Evolutionary conservation across 164 flowering plant genomes (phyloP).

Genomic region (Brasenia schreberi): DNA sequence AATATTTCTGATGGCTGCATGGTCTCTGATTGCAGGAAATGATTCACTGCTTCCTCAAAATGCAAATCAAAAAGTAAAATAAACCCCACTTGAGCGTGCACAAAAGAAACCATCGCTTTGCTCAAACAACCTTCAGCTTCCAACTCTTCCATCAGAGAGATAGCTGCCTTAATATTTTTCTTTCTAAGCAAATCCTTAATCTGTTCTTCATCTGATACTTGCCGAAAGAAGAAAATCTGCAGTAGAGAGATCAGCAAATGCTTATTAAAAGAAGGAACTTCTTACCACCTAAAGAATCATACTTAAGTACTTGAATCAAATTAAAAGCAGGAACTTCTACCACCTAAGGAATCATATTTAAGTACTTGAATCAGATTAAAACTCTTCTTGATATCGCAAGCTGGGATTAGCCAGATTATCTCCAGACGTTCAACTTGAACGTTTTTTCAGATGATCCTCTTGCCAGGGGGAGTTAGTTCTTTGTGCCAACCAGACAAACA

Average conservation of each 20-base stretch:
- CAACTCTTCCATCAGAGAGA: conserved; percentile 78
- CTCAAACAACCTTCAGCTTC: conserved; percentile 78
- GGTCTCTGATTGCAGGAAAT: conserved; percentile 74
- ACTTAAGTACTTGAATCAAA: no score
- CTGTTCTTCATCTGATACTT: conserved; percentile 75
- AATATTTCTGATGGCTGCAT: conserved; percentile 97
- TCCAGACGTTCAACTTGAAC: no score
- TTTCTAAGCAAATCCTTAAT: conserved; percentile 78
- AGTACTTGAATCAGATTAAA: no score
- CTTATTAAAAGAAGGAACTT: no score
- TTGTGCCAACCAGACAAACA: no score
- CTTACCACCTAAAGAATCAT: no score
- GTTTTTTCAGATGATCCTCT: no score
- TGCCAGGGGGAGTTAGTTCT: no score
- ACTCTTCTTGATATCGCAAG: no score
- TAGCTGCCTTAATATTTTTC: conserved; percentile 75
- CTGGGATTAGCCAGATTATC: no score
- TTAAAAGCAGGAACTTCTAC: no score
- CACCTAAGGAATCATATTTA: no score
- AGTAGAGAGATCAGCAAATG: not conserved
- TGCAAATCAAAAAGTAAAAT: conserved; percentile 89
- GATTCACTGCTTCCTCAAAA: conserved; percentile 93
- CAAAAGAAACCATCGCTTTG: conserved; percentile 76
- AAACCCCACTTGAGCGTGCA: conserved; percentile 98
- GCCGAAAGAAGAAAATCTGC: conserved; percentile 63